Percentiles rank a stretch among this genome's conserved stretches.
Conservation (phyloP, 2,329 filamentous ascomycete genomes). For the Aciculosporium take region DNA sequence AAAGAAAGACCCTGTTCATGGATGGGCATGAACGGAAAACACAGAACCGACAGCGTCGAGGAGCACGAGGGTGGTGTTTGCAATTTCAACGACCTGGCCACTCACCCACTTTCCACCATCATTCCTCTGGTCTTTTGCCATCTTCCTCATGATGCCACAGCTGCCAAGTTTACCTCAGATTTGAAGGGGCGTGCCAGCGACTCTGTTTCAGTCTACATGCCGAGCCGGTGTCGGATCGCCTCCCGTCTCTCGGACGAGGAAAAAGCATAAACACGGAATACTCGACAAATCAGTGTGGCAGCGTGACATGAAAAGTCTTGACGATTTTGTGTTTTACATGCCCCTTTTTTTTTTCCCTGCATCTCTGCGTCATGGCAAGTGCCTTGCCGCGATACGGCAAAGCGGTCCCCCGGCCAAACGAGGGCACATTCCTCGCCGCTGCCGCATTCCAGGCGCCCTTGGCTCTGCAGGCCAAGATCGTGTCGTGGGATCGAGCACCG, state of each 20-base stretch:
- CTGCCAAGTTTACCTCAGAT: neutral
- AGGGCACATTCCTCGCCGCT: neutral
- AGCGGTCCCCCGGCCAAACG: neutral
- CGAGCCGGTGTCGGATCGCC: neutral
- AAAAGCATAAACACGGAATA: neutral
- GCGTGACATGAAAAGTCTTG: neutral
- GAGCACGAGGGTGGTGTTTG: neutral
- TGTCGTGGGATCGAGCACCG: too few relatives aligned
- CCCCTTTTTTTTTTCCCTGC: neutral
- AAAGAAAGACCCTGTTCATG: neutral
- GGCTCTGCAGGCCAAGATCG: neutral
- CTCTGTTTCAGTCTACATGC: conserved; percentile 2
- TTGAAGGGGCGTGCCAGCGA: neutral
- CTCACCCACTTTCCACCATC: neutral
- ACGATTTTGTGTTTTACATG: neutral
- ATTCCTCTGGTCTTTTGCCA: neutral
- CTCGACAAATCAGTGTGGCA: neutral
- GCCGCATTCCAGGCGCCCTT: neutral
- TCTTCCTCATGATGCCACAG: neutral
- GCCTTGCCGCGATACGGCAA: neutral
- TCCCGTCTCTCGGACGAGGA: neutral
- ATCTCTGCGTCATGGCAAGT: neutral
- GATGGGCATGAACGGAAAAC: neutral
- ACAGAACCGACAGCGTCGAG: neutral
- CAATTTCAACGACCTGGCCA: neutral